Percentiles rank a stretch among this genome's conserved stretches.
Conservation (phyloP, 169 alveolate genomes). For the Cryptosporidium andersoni region DNA sequence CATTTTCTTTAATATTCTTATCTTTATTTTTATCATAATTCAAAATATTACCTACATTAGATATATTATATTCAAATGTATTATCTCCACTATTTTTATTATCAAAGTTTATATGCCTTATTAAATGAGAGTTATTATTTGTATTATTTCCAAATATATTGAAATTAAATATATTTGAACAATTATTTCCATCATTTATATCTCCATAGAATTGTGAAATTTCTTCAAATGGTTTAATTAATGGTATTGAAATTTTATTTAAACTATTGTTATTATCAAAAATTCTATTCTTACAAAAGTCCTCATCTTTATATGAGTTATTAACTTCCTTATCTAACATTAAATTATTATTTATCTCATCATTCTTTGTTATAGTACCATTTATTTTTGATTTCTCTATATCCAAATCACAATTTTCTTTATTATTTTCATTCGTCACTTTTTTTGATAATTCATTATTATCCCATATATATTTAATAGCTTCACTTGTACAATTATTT, state of each 20-base stretch:
- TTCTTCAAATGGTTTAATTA: no score
- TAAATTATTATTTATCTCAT: no score
- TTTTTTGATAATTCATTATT: neutral
- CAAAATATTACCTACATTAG: neutral
- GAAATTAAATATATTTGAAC: slow-evolving; percentile 40
- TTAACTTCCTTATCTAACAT: no score
- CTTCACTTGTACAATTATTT: neutral
- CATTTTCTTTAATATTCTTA: neutral
- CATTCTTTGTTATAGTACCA: no score
- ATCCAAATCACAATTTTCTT: neutral
- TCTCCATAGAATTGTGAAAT: neutral
- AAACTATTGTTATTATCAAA: no score
- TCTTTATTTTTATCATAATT: slow-evolving; percentile 20
- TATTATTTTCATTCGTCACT: neutral
- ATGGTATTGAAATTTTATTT: no score
- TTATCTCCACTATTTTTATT: neutral
- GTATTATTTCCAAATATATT: slow-evolving; percentile 22
- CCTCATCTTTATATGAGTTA: no score
- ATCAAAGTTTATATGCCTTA: neutral
- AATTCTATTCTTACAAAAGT: no score
- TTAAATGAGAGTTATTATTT: slow-evolving; percentile 14
- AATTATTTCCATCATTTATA: slow-evolving; percentile 6
- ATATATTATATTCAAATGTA: neutral
- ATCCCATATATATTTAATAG: neutral
- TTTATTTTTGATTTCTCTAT: no score